phyloP scores from a whole-genome alignment of 2,329 filamentous ascomycete genomes.

The Venturia oleaginea region DNA sequence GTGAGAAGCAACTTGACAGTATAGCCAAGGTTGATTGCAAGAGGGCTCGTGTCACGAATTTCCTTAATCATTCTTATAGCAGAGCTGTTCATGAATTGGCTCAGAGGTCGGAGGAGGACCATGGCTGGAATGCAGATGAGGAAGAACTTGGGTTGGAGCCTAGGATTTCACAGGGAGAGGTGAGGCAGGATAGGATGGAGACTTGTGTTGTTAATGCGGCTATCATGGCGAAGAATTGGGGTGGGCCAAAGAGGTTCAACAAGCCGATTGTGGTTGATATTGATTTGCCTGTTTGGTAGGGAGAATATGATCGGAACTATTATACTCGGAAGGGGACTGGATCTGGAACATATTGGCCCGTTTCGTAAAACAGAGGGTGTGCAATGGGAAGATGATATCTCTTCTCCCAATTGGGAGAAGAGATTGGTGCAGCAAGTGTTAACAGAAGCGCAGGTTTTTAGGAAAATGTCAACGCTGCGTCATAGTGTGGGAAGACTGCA shows the following conservation, averaged over 20 bases:
- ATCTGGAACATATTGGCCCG: too few relatives aligned
- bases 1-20: background rate
- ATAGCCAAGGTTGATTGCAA: background rate
- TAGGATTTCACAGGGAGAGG: conserved; percentile 9
- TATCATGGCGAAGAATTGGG: conserved; percentile 57
- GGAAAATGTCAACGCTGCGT: too few relatives aligned
- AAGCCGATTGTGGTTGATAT: conserved; percentile 80
- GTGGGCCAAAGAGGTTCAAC: conserved; percentile 54
- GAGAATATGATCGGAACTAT: conserved; percentile 4
- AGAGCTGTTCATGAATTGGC: conserved; percentile 16
- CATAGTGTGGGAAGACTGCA: too few relatives aligned
- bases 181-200: conserved; percentile 43
- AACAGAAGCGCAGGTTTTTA: too few relatives aligned
- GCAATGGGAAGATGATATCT: too few relatives aligned
- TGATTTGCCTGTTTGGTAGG: conserved; percentile 53
- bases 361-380: too few relatives aligned
- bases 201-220: conserved; percentile 76
- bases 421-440: too few relatives aligned
- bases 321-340: background rate
- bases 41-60: background rate
- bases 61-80: conserved; percentile 18
- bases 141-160: conserved; percentile 15
- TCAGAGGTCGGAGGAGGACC: conserved; percentile 14
- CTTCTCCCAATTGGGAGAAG: too few relatives aligned
- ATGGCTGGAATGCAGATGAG: background rate